A percentile compares a stretch with the other conserved stretches of the same genome.
Evolutionary conservation across 2,329 filamentous ascomycete genomes (phyloP).

Genomic region (Pseudodiploospora longispora): DNA sequence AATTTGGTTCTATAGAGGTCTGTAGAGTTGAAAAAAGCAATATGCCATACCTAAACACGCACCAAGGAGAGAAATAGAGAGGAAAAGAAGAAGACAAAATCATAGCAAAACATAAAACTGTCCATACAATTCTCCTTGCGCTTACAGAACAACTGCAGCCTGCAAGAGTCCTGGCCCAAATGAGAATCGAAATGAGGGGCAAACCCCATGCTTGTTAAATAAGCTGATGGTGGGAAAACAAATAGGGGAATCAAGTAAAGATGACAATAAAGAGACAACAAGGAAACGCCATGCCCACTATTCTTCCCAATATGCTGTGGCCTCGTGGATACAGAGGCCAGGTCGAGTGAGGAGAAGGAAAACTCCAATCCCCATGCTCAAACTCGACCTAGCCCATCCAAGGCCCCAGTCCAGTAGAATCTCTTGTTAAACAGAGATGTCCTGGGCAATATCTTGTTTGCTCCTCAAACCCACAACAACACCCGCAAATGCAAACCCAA

Average conservation of each 20-base stretch:
- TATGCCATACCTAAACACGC: too few relatives aligned
- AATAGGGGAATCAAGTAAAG: conserved; percentile 1
- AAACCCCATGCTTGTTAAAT: background rate
- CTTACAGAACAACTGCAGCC: background rate
- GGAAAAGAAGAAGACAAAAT: background rate
- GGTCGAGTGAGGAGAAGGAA: background rate
- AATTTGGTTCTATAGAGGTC: background rate
- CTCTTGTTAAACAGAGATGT: background rate
- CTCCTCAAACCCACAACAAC: background rate
- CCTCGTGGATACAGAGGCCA: background rate
- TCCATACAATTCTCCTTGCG: background rate
- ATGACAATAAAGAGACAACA: background rate
- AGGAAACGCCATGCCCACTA: background rate
- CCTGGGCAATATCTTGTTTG: background rate
- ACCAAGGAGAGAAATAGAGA: too few relatives aligned
- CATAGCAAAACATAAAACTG: background rate
- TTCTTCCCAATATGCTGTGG: background rate
- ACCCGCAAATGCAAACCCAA: background rate
- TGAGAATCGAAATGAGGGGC: background rate
- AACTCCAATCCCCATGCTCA: background rate
- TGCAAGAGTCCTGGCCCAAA: background rate
- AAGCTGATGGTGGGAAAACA: background rate
- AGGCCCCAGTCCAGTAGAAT: background rate
- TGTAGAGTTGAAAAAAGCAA: background rate
- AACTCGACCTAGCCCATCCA: background rate